These are phyloP conservation scores for Haplosporangium gracile DNA, from an alignment of 192 early-diverging fungal species.

Conservation along the genomic window DNA sequence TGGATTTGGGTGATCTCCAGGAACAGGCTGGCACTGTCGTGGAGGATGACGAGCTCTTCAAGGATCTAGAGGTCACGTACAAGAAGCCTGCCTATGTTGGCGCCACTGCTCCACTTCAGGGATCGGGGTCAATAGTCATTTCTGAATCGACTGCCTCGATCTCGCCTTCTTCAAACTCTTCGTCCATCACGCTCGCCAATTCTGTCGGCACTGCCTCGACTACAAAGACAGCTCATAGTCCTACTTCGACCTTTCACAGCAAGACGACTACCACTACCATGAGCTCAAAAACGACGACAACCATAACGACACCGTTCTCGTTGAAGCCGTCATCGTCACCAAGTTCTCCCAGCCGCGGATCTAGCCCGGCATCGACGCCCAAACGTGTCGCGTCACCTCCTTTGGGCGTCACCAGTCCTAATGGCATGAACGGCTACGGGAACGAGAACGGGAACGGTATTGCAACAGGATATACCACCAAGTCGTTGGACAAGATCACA, in stretches of 20 bases:
- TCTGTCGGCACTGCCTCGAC: conserved; percentile 19
- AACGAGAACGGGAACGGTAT: neutral
- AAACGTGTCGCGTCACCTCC: conserved; percentile 33
- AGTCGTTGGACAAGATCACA: neutral
- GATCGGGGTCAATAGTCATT: neutral
- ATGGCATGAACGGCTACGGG: neutral
- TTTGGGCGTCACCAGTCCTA: conserved; percentile 8
- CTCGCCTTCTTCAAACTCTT: conserved; percentile 25
- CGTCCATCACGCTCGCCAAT: conserved; percentile 27
- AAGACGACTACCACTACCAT: neutral
- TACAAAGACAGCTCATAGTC: conserved; percentile 9
- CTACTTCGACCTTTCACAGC: neutral
- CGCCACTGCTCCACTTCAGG: neutral
- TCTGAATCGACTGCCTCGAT: conserved; percentile 25
- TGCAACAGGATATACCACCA: neutral
- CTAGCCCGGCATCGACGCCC: conserved; percentile 32
- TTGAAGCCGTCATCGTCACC: neutral
- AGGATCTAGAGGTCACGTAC: conserved; percentile 49
- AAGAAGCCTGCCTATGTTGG: conserved; percentile 45
- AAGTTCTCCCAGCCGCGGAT: conserved; percentile 17
- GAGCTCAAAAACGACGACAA: neutral
- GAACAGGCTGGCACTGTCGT: conserved; percentile 8
- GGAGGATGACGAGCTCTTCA: conserved; percentile 49
- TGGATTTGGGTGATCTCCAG: conserved; percentile 30
- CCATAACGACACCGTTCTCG: neutral